phyloP scores from a whole-genome alignment of 495 filamentous ascomycete genomes.

The Trichocladium uniseriatum region DNA sequence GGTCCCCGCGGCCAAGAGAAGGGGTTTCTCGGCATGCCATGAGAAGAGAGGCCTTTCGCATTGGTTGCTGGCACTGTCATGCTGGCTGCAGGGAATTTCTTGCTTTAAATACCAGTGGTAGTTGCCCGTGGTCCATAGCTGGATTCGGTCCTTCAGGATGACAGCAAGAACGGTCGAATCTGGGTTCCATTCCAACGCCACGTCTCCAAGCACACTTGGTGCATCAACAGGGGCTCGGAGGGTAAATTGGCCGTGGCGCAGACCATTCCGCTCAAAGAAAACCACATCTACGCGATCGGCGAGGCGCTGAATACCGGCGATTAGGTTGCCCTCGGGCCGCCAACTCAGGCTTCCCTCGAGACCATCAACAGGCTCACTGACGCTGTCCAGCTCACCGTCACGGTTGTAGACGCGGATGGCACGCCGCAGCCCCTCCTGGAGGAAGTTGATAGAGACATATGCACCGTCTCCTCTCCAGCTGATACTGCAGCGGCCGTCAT shows the following conservation, averaged over 20 bases:
- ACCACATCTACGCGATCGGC: slow-evolving; percentile 67
- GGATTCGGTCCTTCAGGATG: slow-evolving; percentile 60
- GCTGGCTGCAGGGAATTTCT: slow-evolving; percentile 49
- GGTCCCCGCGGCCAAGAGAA: slow-evolving; percentile 49
- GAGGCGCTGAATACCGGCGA: slow-evolving; percentile 70
- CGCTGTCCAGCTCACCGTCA: slow-evolving; percentile 81
- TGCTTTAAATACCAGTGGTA: slow-evolving; percentile 99
- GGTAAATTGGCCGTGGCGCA: slow-evolving; percentile 86
- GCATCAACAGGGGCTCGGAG: slow-evolving; percentile 53
- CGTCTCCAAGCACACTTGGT: slow-evolving; percentile 44
- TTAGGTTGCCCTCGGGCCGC: slow-evolving; percentile 81
- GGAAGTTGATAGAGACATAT: slow-evolving; percentile 74
- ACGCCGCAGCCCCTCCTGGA: slow-evolving; percentile 58
- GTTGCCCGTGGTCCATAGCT: slow-evolving; percentile 95
- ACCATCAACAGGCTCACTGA: slow-evolving; percentile 86
- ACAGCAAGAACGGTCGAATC: slow-evolving; percentile 89
- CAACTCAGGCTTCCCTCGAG: slow-evolving; percentile 82
- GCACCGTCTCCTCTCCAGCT: slow-evolving; percentile 94
- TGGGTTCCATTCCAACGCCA: slow-evolving; percentile 73
- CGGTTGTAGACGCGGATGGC: slow-evolving; percentile 81
- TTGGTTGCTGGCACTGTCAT: background rate
- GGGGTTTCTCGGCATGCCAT: slow-evolving; percentile 82
- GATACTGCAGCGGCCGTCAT: slow-evolving; percentile 61
- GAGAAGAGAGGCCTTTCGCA: slow-evolving; percentile 19
- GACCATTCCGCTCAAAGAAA: slow-evolving; percentile 93